Percentiles rank a stretch among this genome's conserved stretches.
Conservation (phyloP, 176 grass and related monocot genomes). For the Oryza australiensis region DNA sequence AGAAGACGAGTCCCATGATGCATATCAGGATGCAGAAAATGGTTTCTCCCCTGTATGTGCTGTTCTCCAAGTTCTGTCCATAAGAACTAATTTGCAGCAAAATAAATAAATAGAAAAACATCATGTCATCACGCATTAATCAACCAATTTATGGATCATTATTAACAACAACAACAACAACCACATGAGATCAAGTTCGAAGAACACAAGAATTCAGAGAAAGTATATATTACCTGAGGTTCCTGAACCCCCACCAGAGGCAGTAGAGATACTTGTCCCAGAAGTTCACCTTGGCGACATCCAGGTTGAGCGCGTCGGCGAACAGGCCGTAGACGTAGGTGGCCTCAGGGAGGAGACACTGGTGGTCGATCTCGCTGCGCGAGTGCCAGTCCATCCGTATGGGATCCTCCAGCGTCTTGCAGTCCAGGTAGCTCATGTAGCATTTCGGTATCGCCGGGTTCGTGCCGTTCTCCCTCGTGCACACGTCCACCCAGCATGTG, state of each 20-base stretch:
- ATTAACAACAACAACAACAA: not conserved
- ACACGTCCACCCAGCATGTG: constrained; percentile 70
- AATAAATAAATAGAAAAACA: not conserved
- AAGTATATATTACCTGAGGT: constrained; percentile 53
- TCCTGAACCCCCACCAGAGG: constrained; percentile 94
- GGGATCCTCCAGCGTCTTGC: constrained; percentile 22
- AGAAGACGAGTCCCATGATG: constrained; percentile 91
- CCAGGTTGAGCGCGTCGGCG: constrained; percentile 59
- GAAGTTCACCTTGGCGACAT: constrained; percentile 46
- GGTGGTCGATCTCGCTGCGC: constrained; percentile 27
- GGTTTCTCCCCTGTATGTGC: constrained; percentile 81
- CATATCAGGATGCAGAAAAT: constrained; percentile 87
- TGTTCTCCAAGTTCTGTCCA: constrained; percentile 81
- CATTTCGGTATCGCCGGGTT: constrained; percentile 18
- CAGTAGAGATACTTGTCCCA: constrained; percentile 93
- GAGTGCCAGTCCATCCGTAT: constrained; percentile 47
- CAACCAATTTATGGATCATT: not conserved
- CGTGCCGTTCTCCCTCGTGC: constrained; percentile 46
- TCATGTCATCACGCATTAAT: not conserved
- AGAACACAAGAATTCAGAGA: not conserved
- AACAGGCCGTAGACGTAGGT: constrained; percentile 73
- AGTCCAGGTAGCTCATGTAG: constrained; percentile 62
- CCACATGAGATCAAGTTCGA: not conserved
- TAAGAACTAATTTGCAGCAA: constrained; percentile 63
- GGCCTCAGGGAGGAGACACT: constrained; percentile 40